Conservation (phyloP, 2,329 filamentous ascomycete species). For the Aspergillus tanneri region DNA sequence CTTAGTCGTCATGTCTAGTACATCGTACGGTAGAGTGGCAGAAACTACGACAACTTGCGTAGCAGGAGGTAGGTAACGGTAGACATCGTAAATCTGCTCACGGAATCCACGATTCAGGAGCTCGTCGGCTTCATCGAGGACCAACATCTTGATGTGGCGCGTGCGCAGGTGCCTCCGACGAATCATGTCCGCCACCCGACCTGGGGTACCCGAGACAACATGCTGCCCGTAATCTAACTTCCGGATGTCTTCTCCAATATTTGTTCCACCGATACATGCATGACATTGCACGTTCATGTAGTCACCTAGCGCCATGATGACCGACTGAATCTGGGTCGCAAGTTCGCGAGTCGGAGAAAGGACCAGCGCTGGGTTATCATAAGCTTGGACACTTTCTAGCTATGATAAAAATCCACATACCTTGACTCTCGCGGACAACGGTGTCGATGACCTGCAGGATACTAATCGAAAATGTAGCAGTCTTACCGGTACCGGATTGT, state of each 20-base stretch:
- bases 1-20: constrained; percentile 98
- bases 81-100: constrained; percentile 99
- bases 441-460: constrained; percentile 96
- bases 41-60: constrained; percentile 99
- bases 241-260: constrained; percentile 95
- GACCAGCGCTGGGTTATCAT: constrained; percentile 65
- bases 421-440: constrained; percentile 83
- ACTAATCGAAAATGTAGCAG: constrained; percentile 92
- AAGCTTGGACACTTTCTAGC: neutral
- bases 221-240: constrained; percentile 98
- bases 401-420: constrained; percentile 33
- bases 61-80: constrained; percentile 91
- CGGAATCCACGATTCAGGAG: constrained; percentile 90
- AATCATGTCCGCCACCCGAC: constrained; percentile 86
- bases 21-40: constrained; percentile 94
- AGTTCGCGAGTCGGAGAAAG: constrained; percentile 95
- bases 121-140: constrained; percentile 74
- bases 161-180: constrained; percentile 70
- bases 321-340: constrained; percentile 96
- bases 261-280: constrained; percentile 96
- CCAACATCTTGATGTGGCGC: constrained; percentile 74
- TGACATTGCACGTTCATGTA: constrained; percentile 99
- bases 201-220: constrained; percentile 96
- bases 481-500: constrained; percentile 96
- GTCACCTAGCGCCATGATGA: constrained; percentile 98